Base-by-base conservation (phyloP, 345 rosid species). In the Brassica incana region DNA sequence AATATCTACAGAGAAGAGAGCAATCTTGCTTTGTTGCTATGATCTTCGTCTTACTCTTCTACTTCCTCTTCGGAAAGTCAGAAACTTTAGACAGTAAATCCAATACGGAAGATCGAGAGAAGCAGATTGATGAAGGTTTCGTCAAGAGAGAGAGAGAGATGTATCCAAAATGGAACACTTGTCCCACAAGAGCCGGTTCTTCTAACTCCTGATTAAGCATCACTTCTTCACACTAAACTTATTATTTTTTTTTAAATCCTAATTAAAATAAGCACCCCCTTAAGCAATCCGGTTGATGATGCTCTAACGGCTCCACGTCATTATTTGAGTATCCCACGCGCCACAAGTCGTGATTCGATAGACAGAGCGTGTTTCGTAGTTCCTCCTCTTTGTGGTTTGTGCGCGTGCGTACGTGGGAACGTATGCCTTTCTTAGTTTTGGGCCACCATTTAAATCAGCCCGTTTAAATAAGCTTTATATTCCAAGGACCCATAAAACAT, bases 81-180 rank as follows among this genome's bases (percentile, higher is more conserved):
- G 48, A 63, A 69, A 52, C 68, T 38, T 48, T 54, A 38, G 58
- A 75, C 11, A 1, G 5, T 0, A 72, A 80, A 33, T 69, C 78
- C 82, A 73, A 77, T 56, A 70, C 65, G 56, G 56, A 6, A 71
- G 18, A 48, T 48, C 54, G 15, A 40, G 50, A 18, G 76, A 75
- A 69, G 68, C 25, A 23, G 25, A 23, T 23, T 23, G 25, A 23
- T 23, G 25, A 23, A 23, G 25, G 25, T 23, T 23, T 23, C 25
- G 25, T 23, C 25, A 23, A 23, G 25, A 23, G 25, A 23, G 25
- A 23, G 25, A 23, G 25, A 23, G 2, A 23, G 25, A 23, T 23
- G 25, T 23, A 23, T 23, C 25, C 25, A 23, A 23, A 23, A 23
- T 23, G 25, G 25, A 23, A 23, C 25, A 23, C 25, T 0, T 23